Percentiles rank a stretch among this genome's conserved stretches.
These are phyloP conservation scores for Ophiostoma piceae DNA, from an alignment of 2,329 filamentous ascomycete genomes.

Conservation along the genomic window DNA sequence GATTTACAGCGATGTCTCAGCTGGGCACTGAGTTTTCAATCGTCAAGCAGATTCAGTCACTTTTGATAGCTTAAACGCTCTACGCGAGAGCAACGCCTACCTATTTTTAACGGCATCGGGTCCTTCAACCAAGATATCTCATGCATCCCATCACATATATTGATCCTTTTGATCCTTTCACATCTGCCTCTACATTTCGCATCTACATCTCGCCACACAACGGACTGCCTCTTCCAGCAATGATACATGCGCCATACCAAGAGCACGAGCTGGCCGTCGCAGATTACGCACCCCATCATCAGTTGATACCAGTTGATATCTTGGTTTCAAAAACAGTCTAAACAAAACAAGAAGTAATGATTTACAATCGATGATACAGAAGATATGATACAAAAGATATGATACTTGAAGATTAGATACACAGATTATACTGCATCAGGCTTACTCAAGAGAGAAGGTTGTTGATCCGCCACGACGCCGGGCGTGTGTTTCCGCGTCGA, in stretches of 20 bases:
- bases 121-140: background rate
- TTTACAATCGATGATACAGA: background rate
- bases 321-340: background rate
- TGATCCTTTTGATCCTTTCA: background rate
- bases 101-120: no score
- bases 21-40: no score
- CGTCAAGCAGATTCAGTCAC: no score
- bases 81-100: background rate
- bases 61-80: no score
- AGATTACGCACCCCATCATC: background rate
- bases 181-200: background rate
- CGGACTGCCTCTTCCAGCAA: background rate
- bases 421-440: background rate
- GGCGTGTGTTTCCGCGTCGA: background rate
- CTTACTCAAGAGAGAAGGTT: background rate
- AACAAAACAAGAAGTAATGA: slow-evolving; percentile 6
- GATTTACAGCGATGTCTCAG: no score
- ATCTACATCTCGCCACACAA: no score
- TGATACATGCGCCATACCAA: background rate
- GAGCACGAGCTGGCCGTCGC: background rate
- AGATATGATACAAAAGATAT: background rate
- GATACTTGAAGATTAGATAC: background rate
- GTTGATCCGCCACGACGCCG: background rate
- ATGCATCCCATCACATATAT: background rate
- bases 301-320: background rate